Percentiles rank a stretch among this genome's conserved stretches.
phyloP scores from a whole-genome alignment of 257 asterid species.

The Nicotiana otophora region DNA sequence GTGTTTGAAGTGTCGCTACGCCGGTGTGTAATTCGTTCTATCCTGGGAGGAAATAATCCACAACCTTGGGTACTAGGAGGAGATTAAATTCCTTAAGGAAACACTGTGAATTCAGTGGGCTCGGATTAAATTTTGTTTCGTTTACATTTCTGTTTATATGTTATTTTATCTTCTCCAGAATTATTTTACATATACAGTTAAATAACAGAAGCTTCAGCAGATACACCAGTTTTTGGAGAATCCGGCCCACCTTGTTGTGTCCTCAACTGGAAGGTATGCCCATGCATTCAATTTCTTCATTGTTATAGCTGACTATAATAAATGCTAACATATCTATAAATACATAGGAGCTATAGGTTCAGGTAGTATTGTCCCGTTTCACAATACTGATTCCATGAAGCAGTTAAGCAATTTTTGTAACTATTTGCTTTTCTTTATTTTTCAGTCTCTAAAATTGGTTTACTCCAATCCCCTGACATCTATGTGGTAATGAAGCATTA shows the following conservation, averaged over 20 bases:
- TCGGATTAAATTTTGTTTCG: no score
- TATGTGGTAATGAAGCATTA: neutral
- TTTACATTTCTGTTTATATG: no score
- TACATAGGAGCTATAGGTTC: neutral
- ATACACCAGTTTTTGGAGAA: constrained; percentile 36
- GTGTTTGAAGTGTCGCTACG: no score
- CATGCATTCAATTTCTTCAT: neutral
- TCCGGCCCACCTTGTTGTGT: constrained; percentile 43
- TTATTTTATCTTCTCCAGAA: no score
- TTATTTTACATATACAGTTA: no score
- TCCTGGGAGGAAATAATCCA: no score
- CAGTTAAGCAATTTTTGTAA: neutral
- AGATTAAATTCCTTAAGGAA: no score
- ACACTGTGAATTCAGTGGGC: no score
- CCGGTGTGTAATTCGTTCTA: no score
- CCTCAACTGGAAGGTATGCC: constrained; percentile 55
- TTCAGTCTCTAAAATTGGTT: neutral
- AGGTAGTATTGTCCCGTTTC: neutral
- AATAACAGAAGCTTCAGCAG: neutral
- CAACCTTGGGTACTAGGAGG: no score
- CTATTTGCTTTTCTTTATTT: neutral
- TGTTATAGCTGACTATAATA: neutral
- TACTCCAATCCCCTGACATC: neutral
- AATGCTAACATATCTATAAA: neutral
- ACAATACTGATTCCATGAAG: neutral